A percentile compares a stretch with the other conserved stretches of the same genome.
Evolutionary conservation across 768 basidiomycete species (phyloP).

Genomic region (Leccinum broughii): DNA sequence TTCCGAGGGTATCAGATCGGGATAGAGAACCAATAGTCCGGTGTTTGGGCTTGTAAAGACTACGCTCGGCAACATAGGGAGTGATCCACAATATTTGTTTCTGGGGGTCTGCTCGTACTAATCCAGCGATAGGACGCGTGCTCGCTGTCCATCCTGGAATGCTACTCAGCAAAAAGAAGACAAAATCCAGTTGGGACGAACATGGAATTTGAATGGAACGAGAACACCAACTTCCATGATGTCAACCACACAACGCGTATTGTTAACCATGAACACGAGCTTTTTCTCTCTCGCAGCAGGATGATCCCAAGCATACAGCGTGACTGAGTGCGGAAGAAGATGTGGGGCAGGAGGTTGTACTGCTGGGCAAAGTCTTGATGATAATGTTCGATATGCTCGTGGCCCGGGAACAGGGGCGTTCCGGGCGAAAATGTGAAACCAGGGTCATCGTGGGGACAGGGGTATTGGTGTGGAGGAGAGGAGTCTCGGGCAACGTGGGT

Average conservation of each 20-base stretch:
- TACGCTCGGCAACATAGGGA: constrained; percentile 80
- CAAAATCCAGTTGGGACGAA: constrained; percentile 36
- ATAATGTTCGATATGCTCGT: constrained; percentile 47
- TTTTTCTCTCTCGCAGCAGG: constrained; percentile 85
- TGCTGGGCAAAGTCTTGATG: constrained; percentile 44
- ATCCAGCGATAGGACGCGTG: constrained; percentile 81
- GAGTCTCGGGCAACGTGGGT: constrained; percentile 53
- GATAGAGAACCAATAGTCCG: constrained; percentile 46
- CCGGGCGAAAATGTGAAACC: constrained; percentile 50
- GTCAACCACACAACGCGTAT: constrained; percentile 68
- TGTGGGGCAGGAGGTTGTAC: constrained; percentile 39
- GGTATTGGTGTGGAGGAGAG: constrained; percentile 53
- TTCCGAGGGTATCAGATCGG: constrained; percentile 69
- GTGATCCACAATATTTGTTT: constrained; percentile 86
- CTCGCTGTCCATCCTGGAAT: constrained; percentile 51
- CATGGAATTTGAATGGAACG: constrained; percentile 83
- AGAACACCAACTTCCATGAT: constrained; percentile 96
- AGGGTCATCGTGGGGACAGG: constrained; percentile 59
- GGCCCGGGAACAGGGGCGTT: constrained; percentile 51
- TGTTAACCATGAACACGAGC: constrained; percentile 63
- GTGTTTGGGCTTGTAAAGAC: constrained; percentile 81
- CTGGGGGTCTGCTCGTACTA: constrained; percentile 80
- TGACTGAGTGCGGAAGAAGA: constrained; percentile 50
- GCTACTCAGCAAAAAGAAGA: constrained; percentile 3
- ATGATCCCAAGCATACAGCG: constrained; percentile 90